Percentiles rank a stretch among this genome's conserved stretches.
phyloP scores from a whole-genome alignment of 83 land plant species.

The Isoetes engelmannii region DNA sequence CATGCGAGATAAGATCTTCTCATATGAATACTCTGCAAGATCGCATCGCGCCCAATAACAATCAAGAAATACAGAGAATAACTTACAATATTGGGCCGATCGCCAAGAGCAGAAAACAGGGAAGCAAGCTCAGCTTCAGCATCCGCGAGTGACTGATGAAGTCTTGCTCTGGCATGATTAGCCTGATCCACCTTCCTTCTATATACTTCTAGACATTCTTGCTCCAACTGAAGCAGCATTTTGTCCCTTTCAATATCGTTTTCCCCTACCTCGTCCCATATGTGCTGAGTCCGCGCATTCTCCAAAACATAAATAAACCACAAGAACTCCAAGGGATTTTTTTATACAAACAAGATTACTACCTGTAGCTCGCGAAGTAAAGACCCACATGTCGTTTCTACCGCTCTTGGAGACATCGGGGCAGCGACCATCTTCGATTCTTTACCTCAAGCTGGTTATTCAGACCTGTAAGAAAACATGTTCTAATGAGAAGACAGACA shows the following conservation, averaged over 20 bases:
- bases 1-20: not conserved
- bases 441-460: too few species aligned
- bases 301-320: not conserved
- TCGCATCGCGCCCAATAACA: not conserved
- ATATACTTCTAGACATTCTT: slow-evolving; percentile 28
- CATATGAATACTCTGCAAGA: not conserved
- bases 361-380: slow-evolving; percentile 39
- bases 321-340: not conserved
- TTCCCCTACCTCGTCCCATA: slow-evolving; percentile 32
- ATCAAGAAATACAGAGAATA: not conserved
- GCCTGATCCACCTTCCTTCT: slow-evolving; percentile 28
- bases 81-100: slow-evolving; percentile 17
- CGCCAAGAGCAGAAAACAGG: slow-evolving; percentile 25
- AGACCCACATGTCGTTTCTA: slow-evolving; percentile 2
- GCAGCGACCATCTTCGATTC: too few species aligned
- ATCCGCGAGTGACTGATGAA: slow-evolving; percentile 26
- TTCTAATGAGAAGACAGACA: too few species aligned
- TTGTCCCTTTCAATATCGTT: slow-evolving; percentile 26
- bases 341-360: slow-evolving; percentile 1
- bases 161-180: slow-evolving; percentile 19
- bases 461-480: too few species aligned
- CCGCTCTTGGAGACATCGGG: too few species aligned
- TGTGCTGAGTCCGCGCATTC: slow-evolving; percentile 23
- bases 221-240: slow-evolving; percentile 28
- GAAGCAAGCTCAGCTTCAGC: slow-evolving; percentile 25